A percentile compares a stretch with the other conserved stretches of the same genome.
These are phyloP conservation scores for Alternaria ethzedia DNA, from an alignment of 2,329 filamentous ascomycete species.

Conservation along the genomic window DNA sequence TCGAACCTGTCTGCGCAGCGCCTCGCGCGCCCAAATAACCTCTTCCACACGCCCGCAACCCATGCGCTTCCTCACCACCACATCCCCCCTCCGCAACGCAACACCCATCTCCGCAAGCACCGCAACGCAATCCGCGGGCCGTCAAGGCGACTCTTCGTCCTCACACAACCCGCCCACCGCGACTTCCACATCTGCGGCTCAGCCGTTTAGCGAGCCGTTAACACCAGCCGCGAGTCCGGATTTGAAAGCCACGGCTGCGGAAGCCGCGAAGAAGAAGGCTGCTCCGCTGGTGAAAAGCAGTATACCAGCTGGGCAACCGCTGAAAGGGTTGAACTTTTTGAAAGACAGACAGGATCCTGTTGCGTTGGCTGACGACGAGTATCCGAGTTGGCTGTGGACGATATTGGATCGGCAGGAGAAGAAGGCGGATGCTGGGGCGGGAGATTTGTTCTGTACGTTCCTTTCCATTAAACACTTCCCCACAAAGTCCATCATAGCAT, in stretches of 20 bases:
- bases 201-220: constrained; percentile 54
- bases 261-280: constrained; percentile 36
- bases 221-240: constrained; percentile 30
- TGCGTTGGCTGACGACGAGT: constrained; percentile 75
- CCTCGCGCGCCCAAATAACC: constrained; percentile 30
- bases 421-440: constrained; percentile 60
- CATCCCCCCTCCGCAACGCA: constrained; percentile 27
- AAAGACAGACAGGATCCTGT: constrained; percentile 77
- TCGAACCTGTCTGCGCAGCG: constrained; percentile 46
- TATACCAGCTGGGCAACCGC: constrained; percentile 70
- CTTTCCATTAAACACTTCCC: not conserved
- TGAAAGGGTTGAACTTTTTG: constrained; percentile 78
- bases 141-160: constrained; percentile 31
- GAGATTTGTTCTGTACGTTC: constrained; percentile 80
- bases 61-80: constrained; percentile 37
- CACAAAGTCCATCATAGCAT: not conserved
- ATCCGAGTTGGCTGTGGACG: constrained; percentile 81
- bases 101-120: constrained; percentile 35
- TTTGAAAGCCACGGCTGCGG: constrained; percentile 32
- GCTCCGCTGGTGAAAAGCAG: constrained; percentile 49
- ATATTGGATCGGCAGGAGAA: constrained; percentile 69
- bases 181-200: constrained; percentile 54
- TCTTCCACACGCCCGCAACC: constrained; percentile 8
- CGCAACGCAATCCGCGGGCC: constrained; percentile 33
- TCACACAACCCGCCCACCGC: constrained; percentile 47